phyloP scores from a whole-genome alignment of 2,329 filamentous ascomycete species.

The Claviceps maximensis region DNA sequence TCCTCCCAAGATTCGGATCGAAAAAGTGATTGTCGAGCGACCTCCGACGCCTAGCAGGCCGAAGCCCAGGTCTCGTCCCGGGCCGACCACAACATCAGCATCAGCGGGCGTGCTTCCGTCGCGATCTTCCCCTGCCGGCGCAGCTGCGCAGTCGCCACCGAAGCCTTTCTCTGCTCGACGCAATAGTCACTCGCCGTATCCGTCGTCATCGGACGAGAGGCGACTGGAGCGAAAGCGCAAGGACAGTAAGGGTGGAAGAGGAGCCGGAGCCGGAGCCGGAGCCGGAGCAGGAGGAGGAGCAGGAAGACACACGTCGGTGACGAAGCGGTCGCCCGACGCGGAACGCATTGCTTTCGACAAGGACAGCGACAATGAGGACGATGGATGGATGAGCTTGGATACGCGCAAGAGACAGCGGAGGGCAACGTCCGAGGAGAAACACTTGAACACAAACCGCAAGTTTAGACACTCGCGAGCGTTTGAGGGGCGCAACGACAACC shows the following conservation, averaged over 20 bases:
- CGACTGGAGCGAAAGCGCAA: slow-evolving; percentile 36
- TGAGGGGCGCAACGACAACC: slow-evolving; percentile 26
- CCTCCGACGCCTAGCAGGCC: slow-evolving; percentile 23
- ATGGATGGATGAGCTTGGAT: slow-evolving; percentile 37
- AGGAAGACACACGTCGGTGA: slow-evolving; percentile 12
- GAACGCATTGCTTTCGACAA: slow-evolving; percentile 37
- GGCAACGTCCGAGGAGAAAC: slow-evolving; percentile 24
- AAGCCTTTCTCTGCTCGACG: slow-evolving; percentile 22
- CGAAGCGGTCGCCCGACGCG: slow-evolving; percentile 28
- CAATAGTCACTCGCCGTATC: slow-evolving; percentile 30
- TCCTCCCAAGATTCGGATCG: slow-evolving; percentile 36
- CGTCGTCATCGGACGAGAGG: slow-evolving; percentile 26
- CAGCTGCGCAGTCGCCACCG: slow-evolving; percentile 24
- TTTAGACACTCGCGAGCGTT: slow-evolving; percentile 34
- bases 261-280: background rate
- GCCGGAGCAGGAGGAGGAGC: background rate
- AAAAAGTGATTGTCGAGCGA: slow-evolving; percentile 34
- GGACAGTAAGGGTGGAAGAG: slow-evolving; percentile 12
- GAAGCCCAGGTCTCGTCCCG: slow-evolving; percentile 20
- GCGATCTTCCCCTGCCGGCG: slow-evolving; percentile 16
- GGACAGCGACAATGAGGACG: slow-evolving; percentile 37
- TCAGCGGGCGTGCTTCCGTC: slow-evolving; percentile 12
- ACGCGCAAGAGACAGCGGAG: slow-evolving; percentile 35
- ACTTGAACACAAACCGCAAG: slow-evolving; percentile 33
- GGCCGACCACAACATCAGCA: slow-evolving; percentile 6